Evolutionary conservation across 2,329 filamentous ascomycete genomes (phyloP).

Genomic region (Aspergillus ibericus): DNA sequence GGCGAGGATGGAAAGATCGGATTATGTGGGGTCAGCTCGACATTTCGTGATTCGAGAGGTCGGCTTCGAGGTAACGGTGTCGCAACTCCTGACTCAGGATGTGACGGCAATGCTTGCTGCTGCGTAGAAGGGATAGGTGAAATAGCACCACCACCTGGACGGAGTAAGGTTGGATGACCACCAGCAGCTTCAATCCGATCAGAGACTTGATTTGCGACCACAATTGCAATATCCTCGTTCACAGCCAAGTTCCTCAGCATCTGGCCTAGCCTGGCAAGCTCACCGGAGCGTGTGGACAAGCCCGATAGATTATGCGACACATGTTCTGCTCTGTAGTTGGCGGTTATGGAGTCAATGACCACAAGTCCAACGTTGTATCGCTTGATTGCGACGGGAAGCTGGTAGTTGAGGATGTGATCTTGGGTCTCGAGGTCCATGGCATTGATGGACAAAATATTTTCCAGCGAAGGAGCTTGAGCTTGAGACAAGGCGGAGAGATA

Average conservation of each 20-base stretch:
- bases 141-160: conserved; percentile 7
- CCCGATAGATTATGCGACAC: conserved; percentile 41
- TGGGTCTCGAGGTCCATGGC: conserved; percentile 91
- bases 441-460: conserved; percentile 74
- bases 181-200: conserved; percentile 67
- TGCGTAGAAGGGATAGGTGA: conserved; percentile 16
- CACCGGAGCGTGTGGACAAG: conserved; percentile 73
- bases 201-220: conserved; percentile 93
- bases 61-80: conserved; percentile 24
- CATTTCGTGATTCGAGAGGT: conserved; percentile 12
- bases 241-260: conserved; percentile 74
- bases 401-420: conserved; percentile 90
- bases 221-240: conserved; percentile 73
- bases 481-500: conserved; percentile 51
- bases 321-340: conserved; percentile 90
- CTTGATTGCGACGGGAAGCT: conserved; percentile 80
- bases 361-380: conserved; percentile 77
- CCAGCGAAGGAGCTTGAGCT: conserved; percentile 61
- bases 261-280: conserved; percentile 73
- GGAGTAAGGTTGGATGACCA: conserved; percentile 9
- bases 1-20: conserved; percentile 26
- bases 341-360: conserved; percentile 86
- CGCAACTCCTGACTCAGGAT: conserved; percentile 17
- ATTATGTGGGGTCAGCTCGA: conserved; percentile 18
- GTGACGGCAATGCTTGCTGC: conserved; percentile 13